Base-by-base conservation (phyloP, 1,284 basidiomycete species). In the Cutaneotrichosporon cavernicola region DNA sequence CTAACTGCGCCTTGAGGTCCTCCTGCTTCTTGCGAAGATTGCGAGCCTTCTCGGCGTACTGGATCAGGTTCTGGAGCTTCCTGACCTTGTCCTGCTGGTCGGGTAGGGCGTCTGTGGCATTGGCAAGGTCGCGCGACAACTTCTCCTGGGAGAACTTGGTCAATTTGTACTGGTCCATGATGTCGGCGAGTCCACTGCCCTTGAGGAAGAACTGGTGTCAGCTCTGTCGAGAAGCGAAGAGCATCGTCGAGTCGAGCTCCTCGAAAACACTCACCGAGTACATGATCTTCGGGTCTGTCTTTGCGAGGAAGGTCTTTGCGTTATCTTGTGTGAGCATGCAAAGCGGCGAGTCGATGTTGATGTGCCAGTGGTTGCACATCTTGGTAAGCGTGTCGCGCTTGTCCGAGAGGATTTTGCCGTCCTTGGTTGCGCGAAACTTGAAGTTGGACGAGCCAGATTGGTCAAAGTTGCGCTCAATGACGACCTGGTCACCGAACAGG, bases 281-380 rank as follows among this genome's bases (percentile, higher is more conserved):
- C 77, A 97, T 94, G 79, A 95, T 91, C n/a, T 84, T 79, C 2
- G 91, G 86, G 57, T 89, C 86, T 2, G 93, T 90, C 3, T 89
- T 87, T 63, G 90, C 89, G 70, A 99, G 82, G 81, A 99, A 99
- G 70, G 92, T 89, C 46, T 92, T 85, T 2, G 88, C 86, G 56
- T 85, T 76, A 85, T 91, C 92, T 84, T 97, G 94, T 1, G 92
- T 96, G 38, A 96, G 84, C 47, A 99, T 89, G 68, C 94, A 97
- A 85, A 98, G 88, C 0, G 95, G 95, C 73, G 97, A 97, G 76
- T 99, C 97, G 65, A 98, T 91, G 69, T 82, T 75, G 65, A 99
- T 93, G 74, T 92, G 92, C 88, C 96, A 95, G 72, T 94, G 90
- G 74, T 97, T 91, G 71, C 89, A 89, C 58, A 98, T 96, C 4